phyloP scores from a whole-genome alignment of 2,329 filamentous ascomycete genomes.

The Acarospora socialis region DNA sequence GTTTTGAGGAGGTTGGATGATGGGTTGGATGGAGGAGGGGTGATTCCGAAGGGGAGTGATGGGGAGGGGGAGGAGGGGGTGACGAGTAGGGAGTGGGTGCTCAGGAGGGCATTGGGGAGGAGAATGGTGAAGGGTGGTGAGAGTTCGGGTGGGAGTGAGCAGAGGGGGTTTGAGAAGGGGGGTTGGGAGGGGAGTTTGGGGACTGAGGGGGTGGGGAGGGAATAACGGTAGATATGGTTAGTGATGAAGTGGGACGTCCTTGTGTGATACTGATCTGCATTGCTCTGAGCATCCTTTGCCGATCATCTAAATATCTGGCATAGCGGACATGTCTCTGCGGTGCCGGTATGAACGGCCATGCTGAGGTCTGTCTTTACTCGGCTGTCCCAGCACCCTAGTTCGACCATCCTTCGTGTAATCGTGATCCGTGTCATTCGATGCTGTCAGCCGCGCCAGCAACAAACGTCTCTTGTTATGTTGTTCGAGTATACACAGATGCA shows the following conservation, averaged over 20 bases:
- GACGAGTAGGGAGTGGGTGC: conserved; percentile 30
- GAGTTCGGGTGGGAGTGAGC: no score
- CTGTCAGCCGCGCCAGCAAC: conserved; percentile 51
- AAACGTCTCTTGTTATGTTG: conserved; percentile 55
- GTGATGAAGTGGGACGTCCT: no score
- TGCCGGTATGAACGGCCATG: no score
- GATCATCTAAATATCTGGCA: no score
- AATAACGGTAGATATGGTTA: no score
- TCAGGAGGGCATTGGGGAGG: conserved; percentile 26
- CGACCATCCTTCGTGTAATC: no score
- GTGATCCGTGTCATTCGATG: conserved; percentile 43
- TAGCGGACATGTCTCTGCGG: no score
- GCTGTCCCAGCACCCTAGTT: conserved; percentile 30
- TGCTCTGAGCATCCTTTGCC: no score
- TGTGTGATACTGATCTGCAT: no score
- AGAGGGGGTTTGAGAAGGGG: conserved; percentile 11
- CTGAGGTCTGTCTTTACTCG: no score
- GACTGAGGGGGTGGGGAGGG: no score
- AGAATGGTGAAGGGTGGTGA: no score
- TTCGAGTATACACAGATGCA: conserved; percentile 55
- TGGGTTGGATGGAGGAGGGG: conserved; percentile 13
- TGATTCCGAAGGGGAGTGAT: conserved; percentile 21
- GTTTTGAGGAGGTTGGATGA: conserved; percentile 27
- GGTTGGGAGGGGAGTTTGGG: conserved; percentile 2
- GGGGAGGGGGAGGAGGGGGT: conserved; percentile 23